Base-by-base conservation (phyloP, 176 grass and related monocot species). In the Oryza meridionalis region DNA sequence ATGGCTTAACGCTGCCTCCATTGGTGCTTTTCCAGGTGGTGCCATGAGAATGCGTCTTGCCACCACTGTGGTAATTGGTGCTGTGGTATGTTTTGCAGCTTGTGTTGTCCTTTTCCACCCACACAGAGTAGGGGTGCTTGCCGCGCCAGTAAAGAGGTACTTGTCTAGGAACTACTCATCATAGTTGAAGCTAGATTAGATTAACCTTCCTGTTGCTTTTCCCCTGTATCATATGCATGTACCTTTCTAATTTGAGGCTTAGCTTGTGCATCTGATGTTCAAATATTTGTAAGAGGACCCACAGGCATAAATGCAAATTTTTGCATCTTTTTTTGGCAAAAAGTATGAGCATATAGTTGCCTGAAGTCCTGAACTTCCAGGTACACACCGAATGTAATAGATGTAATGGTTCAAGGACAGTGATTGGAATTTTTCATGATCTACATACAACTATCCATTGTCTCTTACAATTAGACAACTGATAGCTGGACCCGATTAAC, bases 101-200 rank as follows among this genome's bases (percentile, higher is more conserved):
- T 99, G 93, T 76, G 73, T 89, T 77, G 91, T 87, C 14, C 84
- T 99, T 64, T 84, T 96, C 70, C 97, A 99, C 72, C 97, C 93
- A 0, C 84, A 77, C 37, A 90, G 89, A 80, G 83, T 69, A 22
- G 82, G 75, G 73, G 70, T 62, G 12, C 87, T 94, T 92, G 86
- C 77, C 37, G 47, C 80, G 47, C 80, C 95, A 42, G 90, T 94
- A 55, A 95, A 94, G 81, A 83, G 91, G 22, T 96, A 84, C 80
- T 83, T 91, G 81, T 94, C 86, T 32, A 87, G 91, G 11, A 62
- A 85, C 78, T 79, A 81, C 0, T 16, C 82, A 44, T 78, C 29
- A 58, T 91, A 87, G 90, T 67, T 51, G 58, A 89, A 76, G 70
- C 80, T 86, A 86, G 83, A 42, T 82, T 31, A 84, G 75, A 69